Conservation (phyloP, 306 rosid genomes). For the Citrullus amarus region DNA sequence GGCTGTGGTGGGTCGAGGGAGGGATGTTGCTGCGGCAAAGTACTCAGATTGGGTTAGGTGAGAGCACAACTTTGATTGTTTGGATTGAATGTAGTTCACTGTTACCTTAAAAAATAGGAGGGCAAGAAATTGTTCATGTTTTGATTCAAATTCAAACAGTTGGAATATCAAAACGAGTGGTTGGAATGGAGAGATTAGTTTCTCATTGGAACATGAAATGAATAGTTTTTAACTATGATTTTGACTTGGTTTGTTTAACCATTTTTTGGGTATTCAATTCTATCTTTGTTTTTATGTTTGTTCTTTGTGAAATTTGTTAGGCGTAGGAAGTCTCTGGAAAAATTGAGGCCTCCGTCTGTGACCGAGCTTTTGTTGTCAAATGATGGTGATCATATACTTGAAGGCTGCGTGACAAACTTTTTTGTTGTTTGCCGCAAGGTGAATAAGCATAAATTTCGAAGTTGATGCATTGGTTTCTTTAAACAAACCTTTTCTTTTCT, state of each 20-base stretch:
- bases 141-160: background rate
- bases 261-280: background rate
- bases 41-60: conserved; percentile 89
- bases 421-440: conserved; percentile 74
- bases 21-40: conserved; percentile 68
- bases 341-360: conserved; percentile 67
- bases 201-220: background rate
- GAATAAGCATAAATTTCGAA: conserved; percentile 3
- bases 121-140: background rate
- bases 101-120: background rate
- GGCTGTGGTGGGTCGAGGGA: conserved; percentile 64
- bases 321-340: conserved; percentile 65
- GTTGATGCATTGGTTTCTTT: background rate
- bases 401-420: conserved; percentile 76
- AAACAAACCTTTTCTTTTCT: background rate
- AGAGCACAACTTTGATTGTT: background rate
- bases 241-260: background rate
- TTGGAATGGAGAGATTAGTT: background rate
- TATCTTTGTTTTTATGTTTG: background rate
- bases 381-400: conserved; percentile 69
- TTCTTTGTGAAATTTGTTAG: conserved; percentile 18
- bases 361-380: conserved; percentile 76
- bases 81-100: background rate
- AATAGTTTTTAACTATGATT: background rate
- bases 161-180: background rate